phyloP scores from a whole-genome alignment of 176 grass and related monocot genomes.

The Rhynchospora tenuis region DNA sequence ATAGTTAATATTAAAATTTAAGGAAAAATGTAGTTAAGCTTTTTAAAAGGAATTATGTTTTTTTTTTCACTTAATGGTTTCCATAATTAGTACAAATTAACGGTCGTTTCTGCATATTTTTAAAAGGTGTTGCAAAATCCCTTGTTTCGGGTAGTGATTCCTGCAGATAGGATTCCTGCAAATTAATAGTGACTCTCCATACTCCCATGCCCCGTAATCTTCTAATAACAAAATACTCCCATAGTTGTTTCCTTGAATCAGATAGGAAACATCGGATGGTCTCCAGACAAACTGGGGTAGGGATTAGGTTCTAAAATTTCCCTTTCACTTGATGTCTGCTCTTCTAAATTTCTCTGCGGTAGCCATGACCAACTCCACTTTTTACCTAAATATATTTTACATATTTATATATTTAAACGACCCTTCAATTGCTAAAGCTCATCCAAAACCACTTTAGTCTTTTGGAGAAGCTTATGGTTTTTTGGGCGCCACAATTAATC shows the following conservation, averaged over 20 bases:
- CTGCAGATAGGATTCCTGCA: no score
- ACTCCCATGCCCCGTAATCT: not conserved
- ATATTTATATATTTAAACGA: not conserved
- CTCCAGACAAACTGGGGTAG: conserved; percentile 25
- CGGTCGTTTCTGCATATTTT: no score
- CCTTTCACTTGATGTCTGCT: conserved; percentile 28
- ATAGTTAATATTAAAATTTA: no score
- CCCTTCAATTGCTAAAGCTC: not conserved
- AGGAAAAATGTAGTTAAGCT: no score
- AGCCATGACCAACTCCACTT: conserved; percentile 40
- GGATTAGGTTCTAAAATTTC: conserved; percentile 27
- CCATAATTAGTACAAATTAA: no score
- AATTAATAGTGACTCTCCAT: no score
- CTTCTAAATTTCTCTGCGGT: conserved; percentile 14
- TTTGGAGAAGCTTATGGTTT: not conserved
- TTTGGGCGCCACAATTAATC: not conserved
- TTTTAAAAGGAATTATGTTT: no score
- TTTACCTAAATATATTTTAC: not conserved
- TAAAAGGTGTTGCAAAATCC: no score
- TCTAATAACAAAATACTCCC: not conserved
- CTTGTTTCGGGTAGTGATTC: no score
- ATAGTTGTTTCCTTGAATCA: conserved; percentile 5
- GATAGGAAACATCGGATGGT: conserved; percentile 23
- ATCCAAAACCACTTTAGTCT: not conserved
- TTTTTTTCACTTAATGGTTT: no score